phyloP scores from a whole-genome alignment of 805 yeast genomes.

The Teunomyces funiuensis region DNA sequence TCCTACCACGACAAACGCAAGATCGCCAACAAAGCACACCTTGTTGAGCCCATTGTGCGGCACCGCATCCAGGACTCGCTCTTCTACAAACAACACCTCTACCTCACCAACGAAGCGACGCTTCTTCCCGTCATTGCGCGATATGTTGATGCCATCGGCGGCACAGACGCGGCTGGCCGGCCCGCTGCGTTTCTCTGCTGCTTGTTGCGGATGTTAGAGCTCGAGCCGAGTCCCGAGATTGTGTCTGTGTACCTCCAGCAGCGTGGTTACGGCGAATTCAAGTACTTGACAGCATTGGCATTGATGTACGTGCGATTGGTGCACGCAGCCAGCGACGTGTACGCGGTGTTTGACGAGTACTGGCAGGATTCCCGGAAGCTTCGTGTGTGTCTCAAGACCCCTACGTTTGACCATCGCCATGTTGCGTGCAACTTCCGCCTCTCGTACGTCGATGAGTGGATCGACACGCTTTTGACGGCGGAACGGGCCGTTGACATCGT shows the following conservation, averaged over 20 bases:
- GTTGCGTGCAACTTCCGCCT: slow-evolving; percentile 35
- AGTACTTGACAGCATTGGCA: slow-evolving; percentile 69
- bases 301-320: slow-evolving; percentile 63
- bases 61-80: slow-evolving; percentile 43
- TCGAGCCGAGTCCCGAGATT: slow-evolving; percentile 65
- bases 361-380: slow-evolving; percentile 70
- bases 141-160: slow-evolving; percentile 52
- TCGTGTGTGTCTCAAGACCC: slow-evolving; percentile 36
- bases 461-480: slow-evolving; percentile 57
- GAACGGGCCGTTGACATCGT: slow-evolving; percentile 72
- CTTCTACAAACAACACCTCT: slow-evolving; percentile 43
- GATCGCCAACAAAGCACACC: slow-evolving; percentile 27
- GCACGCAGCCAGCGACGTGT: slow-evolving; percentile 39
- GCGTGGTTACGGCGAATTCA: slow-evolving; percentile 55
- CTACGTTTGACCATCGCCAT: slow-evolving; percentile 18
- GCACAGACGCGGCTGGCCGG: slow-evolving; percentile 51
- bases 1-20: slow-evolving; percentile 29
- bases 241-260: slow-evolving; percentile 56
- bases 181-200: slow-evolving; percentile 79
- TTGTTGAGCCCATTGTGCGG: slow-evolving; percentile 43
- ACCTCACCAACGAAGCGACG: slow-evolving; percentile 41
- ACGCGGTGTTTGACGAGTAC: slow-evolving; percentile 52
- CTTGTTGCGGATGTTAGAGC: slow-evolving; percentile 70
- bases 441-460: slow-evolving; percentile 68
- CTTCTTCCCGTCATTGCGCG: slow-evolving; percentile 33